These are phyloP conservation scores for Ulota crispa DNA, from an alignment of 225 moss, liverwort and hornwort species.

Conservation along the genomic window DNA sequence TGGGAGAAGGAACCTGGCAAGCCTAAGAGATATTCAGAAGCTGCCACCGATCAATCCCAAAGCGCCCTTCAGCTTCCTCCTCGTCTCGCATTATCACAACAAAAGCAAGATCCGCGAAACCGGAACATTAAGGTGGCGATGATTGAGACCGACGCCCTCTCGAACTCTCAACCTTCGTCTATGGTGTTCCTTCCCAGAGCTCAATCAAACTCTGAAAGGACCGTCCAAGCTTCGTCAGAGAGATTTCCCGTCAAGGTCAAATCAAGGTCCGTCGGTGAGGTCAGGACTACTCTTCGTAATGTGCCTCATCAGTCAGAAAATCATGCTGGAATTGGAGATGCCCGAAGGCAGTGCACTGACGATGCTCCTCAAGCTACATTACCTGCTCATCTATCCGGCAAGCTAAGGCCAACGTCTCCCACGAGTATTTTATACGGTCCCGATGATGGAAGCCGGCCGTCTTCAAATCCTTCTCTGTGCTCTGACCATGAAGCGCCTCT, in stretches of 20 bases:
- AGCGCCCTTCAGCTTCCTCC: constrained; percentile 43
- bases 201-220: constrained; percentile 3
- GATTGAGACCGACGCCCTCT: constrained; percentile 13
- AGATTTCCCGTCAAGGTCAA: constrained; percentile 1
- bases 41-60: background rate
- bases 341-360: background rate
- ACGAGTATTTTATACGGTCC: constrained; percentile 76
- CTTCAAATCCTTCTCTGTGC: constrained; percentile 60
- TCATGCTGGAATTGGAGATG: constrained; percentile 23
- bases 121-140: constrained; percentile 15
- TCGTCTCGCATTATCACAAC: constrained; percentile 23
- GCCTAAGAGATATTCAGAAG: constrained; percentile 42
- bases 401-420: constrained; percentile 46
- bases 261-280: constrained; percentile 25
- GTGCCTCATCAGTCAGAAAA: constrained; percentile 31
- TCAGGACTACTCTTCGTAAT: constrained; percentile 34
- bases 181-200: constrained; percentile 1
- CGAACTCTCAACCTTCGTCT: background rate
- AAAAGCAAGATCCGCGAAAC: constrained; percentile 10
- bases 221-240: background rate
- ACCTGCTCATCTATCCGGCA: constrained; percentile 7
- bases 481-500: constrained; percentile 37
- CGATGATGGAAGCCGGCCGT: constrained; percentile 49
- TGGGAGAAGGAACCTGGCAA: constrained; percentile 87
- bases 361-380: background rate